Base-by-base conservation (phyloP, 2,329 filamentous ascomycete genomes). In the Talaromyces sp. region DNA sequence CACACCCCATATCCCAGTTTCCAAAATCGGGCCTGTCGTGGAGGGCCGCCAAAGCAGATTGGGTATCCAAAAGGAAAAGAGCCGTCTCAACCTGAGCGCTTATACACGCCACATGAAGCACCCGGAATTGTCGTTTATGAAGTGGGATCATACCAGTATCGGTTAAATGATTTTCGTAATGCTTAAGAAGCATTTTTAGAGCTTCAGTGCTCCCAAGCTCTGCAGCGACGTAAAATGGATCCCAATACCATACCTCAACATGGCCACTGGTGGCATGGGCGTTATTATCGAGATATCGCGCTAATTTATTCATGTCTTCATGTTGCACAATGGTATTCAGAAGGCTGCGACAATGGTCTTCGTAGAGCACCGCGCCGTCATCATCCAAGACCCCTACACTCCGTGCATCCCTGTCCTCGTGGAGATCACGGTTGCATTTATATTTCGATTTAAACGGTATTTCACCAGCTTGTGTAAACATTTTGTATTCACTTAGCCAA, bases 221-320 rank as follows among this genome's bases (percentile, higher is more conserved):
- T 32, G 46, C 54, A 53, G 58, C 46, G 48, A 60, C 14, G 32
- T 54, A 60, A 24, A 60, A 57, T 54, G 48, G 54, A 60, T 60
- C 58, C 46, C 32, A 57, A 11, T 38, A 53, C 26, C 54, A 60
- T 31, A 57, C 48, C n/a, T 60, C 32, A 5, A 54, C 14, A 50
- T 48, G 35, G 19, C 48, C 54, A 2, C 32, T 2, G 26, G 19
- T 50, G 27, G 27, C 48, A 57, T n/a, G 6, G n/a, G 24, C 35
- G 4, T 54, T 19, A 12, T 54, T 57, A 27, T 24, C 5, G 3
- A 60, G 32, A n/a, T 60, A 60, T 60, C 50, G 26, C 8, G 32
- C 46, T 24, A 60, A 31, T 48, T 35, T 57, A 35, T 48, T 7
- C 19, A 31, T 27, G 19, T 60, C 26, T 19, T 60, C 54, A 17